Evolutionary conservation across 768 basidiomycete genomes (phyloP), one percentile per base, ranked within the genome.

Genomic region (Xerocomus potaroensis): DNA sequence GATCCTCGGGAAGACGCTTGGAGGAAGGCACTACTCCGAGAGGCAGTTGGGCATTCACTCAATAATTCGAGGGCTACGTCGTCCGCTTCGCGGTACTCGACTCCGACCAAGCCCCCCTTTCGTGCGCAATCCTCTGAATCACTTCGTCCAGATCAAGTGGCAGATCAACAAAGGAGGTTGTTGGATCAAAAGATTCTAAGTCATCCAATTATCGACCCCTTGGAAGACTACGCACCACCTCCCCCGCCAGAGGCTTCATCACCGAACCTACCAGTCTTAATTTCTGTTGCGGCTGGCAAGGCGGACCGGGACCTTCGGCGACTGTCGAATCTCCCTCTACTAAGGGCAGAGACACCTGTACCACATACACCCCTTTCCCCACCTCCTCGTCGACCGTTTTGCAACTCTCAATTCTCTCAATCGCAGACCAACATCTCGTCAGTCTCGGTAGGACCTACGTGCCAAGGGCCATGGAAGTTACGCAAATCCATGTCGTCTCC

Each of bases 31-130:
- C 64, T 92, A 19, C 71, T 92, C 44, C 80, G 80, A 18, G 79
- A 89, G 63, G 90, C 87, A 29, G 87, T 92, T 16, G 80, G 83
- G 43, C 83, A 83, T 63, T 89, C 87, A 4, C 69, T 89, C 30
- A 80, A 78, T 50, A 78, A 74, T 44, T 78, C 76, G 18, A 77
- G 75, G 54, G 74, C 77, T 3, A 71, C 70, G 39, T 57, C 69
- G 15, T 67, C 64, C 16, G 55, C 66, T 21, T 66, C 64, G 11
- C 48, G 46, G 11, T 51, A 22, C 38, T 74, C 76, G 9, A 73
- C 76, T 21, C 53, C 72, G 21, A 51, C 63, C 16, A 73, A 73
- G 38, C 36, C 50, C 1, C 57, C 60, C 11, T 53, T 59, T 16
- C 57, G 45, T 26, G 43, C 44, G 2, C 54, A 37, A 11, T 66